phyloP scores from a whole-genome alignment of 768 basidiomycete species.

The Leccinum pellstonianum region DNA sequence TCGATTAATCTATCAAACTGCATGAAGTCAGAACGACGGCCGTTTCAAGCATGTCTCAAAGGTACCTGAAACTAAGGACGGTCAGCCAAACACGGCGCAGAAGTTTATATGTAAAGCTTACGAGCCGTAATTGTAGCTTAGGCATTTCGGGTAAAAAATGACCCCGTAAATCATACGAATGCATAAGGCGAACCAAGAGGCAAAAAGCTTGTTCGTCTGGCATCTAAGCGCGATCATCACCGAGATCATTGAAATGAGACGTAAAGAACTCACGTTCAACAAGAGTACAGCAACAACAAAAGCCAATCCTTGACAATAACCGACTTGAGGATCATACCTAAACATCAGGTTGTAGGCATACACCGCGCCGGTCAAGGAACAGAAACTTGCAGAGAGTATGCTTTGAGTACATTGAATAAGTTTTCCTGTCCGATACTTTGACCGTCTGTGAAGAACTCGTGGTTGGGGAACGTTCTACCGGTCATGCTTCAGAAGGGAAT shows the following conservation, averaged over 20 bases:
- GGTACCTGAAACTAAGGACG: conserved; percentile 57
- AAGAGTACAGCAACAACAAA: conserved; percentile 94
- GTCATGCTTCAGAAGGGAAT: conserved; percentile 13
- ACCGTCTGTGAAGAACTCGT: conserved; percentile 92
- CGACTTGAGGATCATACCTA: conserved; percentile 89
- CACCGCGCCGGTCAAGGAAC: background rate
- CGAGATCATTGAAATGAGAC: background rate
- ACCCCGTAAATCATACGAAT: conserved; percentile 92
- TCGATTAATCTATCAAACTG: conserved; percentile 95
- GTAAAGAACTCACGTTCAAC: conserved; percentile 64
- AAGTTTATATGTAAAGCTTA: conserved; percentile 36
- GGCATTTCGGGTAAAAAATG: conserved; percentile 99
- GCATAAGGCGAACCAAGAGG: conserved; percentile 90
- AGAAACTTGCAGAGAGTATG: conserved; percentile 80
- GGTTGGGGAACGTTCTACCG: conserved; percentile 89
- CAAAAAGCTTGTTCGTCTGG: conserved; percentile 99
- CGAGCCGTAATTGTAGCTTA: conserved; percentile 87
- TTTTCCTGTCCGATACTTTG: conserved; percentile 97
- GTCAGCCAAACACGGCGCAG: background rate
- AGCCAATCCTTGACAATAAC: conserved; percentile 96
- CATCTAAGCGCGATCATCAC: conserved; percentile 61
- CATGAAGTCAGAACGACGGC: conserved; percentile 17
- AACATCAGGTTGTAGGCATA: conserved; percentile 9
- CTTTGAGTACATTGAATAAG: conserved; percentile 95
- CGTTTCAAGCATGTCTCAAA: conserved; percentile 5